Evolutionary conservation across 108 stramenopile genomes (phyloP), one percentile per base, ranked within the genome.

Genomic region (Cyclotella distinguenda): DNA sequence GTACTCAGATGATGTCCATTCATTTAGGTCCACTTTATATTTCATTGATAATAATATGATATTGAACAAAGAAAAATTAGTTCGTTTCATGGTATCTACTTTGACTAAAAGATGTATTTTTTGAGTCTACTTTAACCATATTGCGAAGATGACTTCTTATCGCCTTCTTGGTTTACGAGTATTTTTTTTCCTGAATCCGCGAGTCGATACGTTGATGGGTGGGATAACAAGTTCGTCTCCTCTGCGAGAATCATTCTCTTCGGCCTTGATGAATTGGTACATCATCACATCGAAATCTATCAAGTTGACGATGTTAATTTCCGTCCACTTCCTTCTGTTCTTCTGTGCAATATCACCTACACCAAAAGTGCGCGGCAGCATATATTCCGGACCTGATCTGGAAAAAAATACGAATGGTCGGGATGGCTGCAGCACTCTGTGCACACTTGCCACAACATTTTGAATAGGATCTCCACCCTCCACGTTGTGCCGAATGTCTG

Each of bases 351-450:
- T 39, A 55, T 52, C 11, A 16, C 31, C 64, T 23, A 25, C 38
- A 21, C 70, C 77, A 35, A 72, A 58, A 6, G 43, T 45, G 6
- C 70, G 56, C 25, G 68, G 68, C 28, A 93, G 45, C 34, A 93
- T 70, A 62, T 77, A 93, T 52, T 89, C 80, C 22, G 91, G 91
- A 51, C 70, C 66, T 5, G 86, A 87, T 50, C 86, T 75, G 46
- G 78, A 80, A 53, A 86, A 84, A 50, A 87, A 73, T 0, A 70
- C 51, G 68, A 88, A 89, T n/a, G 59, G 63, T 11, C 85, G 82
- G 1, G 65, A 64, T 34, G 87, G 87, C 38, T 75, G 61, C 38
- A 93, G 60, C 1, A 88, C 88, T 18, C 86, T 73, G 47, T 86
- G 79, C 26, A 86, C 84, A 64, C 79, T 85, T n/a, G 60, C 58